Percentiles rank a stretch among this genome's conserved stretches.
These are phyloP conservation scores for Cercospora beticola DNA, from an alignment of 2,329 filamentous ascomycete species.

Conservation along the genomic window DNA sequence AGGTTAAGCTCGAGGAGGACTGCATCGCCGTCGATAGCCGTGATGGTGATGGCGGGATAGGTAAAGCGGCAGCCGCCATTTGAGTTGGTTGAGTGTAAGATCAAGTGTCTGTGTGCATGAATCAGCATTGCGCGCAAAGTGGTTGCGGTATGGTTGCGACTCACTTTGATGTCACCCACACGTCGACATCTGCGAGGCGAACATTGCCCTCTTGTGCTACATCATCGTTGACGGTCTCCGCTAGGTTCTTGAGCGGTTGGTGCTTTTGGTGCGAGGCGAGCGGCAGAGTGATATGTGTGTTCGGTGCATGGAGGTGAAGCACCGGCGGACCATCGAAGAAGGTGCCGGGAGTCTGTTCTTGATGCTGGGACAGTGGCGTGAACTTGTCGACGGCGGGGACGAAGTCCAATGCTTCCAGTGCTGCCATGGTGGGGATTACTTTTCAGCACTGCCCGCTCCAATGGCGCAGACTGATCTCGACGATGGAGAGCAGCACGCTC, in stretches of 20 bases:
- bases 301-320: constrained; percentile 61
- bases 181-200: constrained; percentile 38
- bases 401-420: not conserved
- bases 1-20: constrained; percentile 70
- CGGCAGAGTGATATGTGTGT: constrained; percentile 39
- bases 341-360: constrained; percentile 68
- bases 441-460: not conserved
- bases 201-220: constrained; percentile 29
- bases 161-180: constrained; percentile 51
- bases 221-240: not conserved
- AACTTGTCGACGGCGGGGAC: constrained; percentile 42
- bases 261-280: constrained; percentile 6
- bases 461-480: not conserved
- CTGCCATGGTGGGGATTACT: not conserved
- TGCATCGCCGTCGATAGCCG: constrained; percentile 64
- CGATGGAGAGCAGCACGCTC: not conserved
- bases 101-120: constrained; percentile 51
- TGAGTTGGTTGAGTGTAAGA: constrained; percentile 61
- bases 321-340: constrained; percentile 72
- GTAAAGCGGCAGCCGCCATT: constrained; percentile 66
- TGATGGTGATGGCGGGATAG: constrained; percentile 72
- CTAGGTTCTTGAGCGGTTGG: not conserved
- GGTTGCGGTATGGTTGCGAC: not conserved
- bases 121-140: not conserved
- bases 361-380: constrained; percentile 65